These are phyloP conservation scores for Neurospora tetraspora DNA, from an alignment of 495 filamentous ascomycete genomes.

Conservation along the genomic window DNA sequence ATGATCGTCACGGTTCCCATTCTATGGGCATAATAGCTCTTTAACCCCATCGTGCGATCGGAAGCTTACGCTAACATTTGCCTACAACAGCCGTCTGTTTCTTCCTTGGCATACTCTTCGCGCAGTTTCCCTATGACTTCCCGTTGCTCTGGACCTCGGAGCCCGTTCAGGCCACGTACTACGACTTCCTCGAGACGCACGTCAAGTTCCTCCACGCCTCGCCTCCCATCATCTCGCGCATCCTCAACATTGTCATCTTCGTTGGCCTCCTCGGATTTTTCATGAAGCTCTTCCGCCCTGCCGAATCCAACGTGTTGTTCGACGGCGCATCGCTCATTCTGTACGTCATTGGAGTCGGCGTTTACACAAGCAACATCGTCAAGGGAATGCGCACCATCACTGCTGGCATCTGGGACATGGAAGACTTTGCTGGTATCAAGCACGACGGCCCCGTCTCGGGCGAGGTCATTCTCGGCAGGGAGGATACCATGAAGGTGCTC, in stretches of 20 bases:
- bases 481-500: constrained; percentile 82
- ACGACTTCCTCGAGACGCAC: constrained; percentile 74
- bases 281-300: constrained; percentile 83
- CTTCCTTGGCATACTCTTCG: constrained; percentile 97
- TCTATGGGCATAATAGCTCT: not conserved
- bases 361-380: constrained; percentile 91
- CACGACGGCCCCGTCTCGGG: constrained; percentile 30
- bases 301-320: constrained; percentile 90
- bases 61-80: constrained; percentile 4
- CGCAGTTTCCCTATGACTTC: constrained; percentile 94
- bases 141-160: constrained; percentile 82
- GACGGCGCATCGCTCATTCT: constrained; percentile 86
- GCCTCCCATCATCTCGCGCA: constrained; percentile 80
- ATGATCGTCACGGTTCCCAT: not conserved
- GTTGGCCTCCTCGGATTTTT: constrained; percentile 85
- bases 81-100: constrained; percentile 65
- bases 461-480: constrained; percentile 50
- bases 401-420: constrained; percentile 42
- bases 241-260: constrained; percentile 85
- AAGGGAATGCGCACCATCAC: constrained; percentile 79
- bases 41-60: not conserved
- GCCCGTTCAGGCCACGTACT: constrained; percentile 53
- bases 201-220: constrained; percentile 76
- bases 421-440: constrained; percentile 35
- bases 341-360: constrained; percentile 81